A percentile compares a stretch with the other conserved stretches of the same genome.
Evolutionary conservation across 495 filamentous ascomycete genomes (phyloP).

Genomic region (Filosporella fistucella): DNA sequence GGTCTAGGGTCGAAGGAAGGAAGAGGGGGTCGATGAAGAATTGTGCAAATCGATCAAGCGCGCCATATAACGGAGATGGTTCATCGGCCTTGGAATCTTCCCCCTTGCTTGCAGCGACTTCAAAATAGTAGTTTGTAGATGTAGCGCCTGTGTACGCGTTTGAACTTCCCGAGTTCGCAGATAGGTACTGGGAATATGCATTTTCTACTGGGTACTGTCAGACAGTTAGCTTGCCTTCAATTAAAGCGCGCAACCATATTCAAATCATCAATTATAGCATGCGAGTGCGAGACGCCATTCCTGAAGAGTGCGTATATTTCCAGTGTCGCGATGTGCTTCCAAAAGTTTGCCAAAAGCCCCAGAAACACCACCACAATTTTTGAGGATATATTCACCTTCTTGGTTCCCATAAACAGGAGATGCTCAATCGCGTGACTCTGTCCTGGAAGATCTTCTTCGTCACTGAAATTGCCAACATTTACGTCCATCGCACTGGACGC

Average conservation of each 20-base stretch:
- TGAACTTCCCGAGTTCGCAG: conserved; percentile 80
- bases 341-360: too few relatives aligned
- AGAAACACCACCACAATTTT: neutral
- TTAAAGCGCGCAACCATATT: too few relatives aligned
- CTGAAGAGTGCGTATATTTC: too few relatives aligned
- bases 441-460: conserved; percentile 86
- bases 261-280: too few relatives aligned
- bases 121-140: conserved; percentile 97
- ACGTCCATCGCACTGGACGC: conserved; percentile 93
- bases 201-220: conserved; percentile 87
- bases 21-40: conserved; percentile 96
- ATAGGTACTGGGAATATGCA: conserved; percentile 89
- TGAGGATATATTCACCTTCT: conserved; percentile 60
- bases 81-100: conserved; percentile 38
- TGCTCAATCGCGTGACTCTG: conserved; percentile 61
- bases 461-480: conserved; percentile 93
- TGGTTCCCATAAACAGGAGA: conserved; percentile 94
- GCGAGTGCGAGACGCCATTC: too few relatives aligned
- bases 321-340: too few relatives aligned
- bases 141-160: conserved; percentile 94
- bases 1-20: conserved; percentile 81
- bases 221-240: conserved; percentile 13
- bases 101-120: conserved; percentile 71
- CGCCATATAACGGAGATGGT: conserved; percentile 75
- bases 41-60: conserved; percentile 92